These are phyloP conservation scores for Pulveroboletus sp. DNA, from an alignment of 768 basidiomycete species.

Conservation along the genomic window DNA sequence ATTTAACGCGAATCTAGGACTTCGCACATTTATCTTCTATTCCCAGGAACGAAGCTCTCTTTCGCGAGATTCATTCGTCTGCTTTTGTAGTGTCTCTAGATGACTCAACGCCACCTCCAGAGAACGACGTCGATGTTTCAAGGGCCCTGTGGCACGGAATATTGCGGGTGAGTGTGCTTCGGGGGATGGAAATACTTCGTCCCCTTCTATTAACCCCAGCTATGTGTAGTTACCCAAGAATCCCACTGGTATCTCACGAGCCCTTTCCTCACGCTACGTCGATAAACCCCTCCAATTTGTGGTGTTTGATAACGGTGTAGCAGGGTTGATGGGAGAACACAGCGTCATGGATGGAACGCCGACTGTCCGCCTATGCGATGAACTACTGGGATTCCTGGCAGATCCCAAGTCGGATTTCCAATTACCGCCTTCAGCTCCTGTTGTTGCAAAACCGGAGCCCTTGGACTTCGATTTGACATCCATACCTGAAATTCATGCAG, in stretches of 20 bases:
- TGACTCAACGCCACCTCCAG: slow-evolving; percentile 42
- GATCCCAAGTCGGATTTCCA: slow-evolving; percentile 64
- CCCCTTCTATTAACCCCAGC: neutral
- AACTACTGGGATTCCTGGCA: slow-evolving; percentile 57
- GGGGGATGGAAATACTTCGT: slow-evolving; percentile 6
- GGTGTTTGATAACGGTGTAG: slow-evolving; percentile 74
- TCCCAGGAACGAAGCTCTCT: slow-evolving; percentile 55
- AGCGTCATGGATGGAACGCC: slow-evolving; percentile 90
- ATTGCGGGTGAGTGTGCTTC: slow-evolving; percentile 39
- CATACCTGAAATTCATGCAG: slow-evolving; percentile 27
- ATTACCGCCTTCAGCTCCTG: slow-evolving; percentile 18
- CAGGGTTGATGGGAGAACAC: slow-evolving; percentile 92
- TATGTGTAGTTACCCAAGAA: slow-evolving; percentile 21
- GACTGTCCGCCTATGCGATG: slow-evolving; percentile 66
- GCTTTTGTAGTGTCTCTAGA: slow-evolving; percentile 86
- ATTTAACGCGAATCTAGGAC: slow-evolving; percentile 40
- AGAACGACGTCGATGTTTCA: slow-evolving; percentile 52
- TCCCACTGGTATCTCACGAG: slow-evolving; percentile 27
- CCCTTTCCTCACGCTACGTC: slow-evolving; percentile 76
- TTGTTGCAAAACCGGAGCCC: slow-evolving; percentile 38
- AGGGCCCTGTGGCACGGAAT: slow-evolving; percentile 82
- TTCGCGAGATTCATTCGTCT: slow-evolving; percentile 75
- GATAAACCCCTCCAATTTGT: slow-evolving; percentile 90
- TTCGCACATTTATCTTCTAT: slow-evolving; percentile 56
- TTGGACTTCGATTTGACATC: slow-evolving; percentile 61